Conservation (phyloP, 768 basidiomycete species). For the Mycena floridula region DNA sequence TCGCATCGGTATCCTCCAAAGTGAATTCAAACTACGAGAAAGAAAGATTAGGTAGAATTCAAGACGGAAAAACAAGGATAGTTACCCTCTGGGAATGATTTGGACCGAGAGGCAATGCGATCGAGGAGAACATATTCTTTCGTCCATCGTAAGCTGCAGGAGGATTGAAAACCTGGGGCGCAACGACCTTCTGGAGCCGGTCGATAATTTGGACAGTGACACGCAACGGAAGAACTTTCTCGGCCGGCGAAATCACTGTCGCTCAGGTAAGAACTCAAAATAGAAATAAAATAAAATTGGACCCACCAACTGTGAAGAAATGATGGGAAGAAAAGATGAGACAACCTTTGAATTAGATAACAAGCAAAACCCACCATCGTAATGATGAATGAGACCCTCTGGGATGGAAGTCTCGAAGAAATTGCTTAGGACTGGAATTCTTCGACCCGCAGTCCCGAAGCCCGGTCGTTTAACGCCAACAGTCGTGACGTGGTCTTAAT, state of each 20-base stretch:
- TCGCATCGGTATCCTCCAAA: neutral
- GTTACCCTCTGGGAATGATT: neutral
- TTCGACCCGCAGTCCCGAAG: slow-evolving; percentile 37
- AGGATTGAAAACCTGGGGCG: slow-evolving; percentile 43
- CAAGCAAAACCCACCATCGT: slow-evolving; percentile 39
- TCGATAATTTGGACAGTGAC: slow-evolving; percentile 46
- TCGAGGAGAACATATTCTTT: slow-evolving; percentile 48
- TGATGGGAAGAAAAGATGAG: neutral
- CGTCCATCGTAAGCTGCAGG: slow-evolving; percentile 51
- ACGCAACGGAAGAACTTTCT: slow-evolving; percentile 41
- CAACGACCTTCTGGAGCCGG: slow-evolving; percentile 35
- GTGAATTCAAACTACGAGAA: neutral
- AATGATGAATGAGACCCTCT: slow-evolving; percentile 42
- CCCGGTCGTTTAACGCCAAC: slow-evolving; percentile 45
- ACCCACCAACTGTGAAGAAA: slow-evolving; percentile 25
- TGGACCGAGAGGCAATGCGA: slow-evolving; percentile 19
- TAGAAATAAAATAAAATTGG: neutral
- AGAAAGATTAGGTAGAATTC: neutral
- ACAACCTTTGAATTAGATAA: neutral
- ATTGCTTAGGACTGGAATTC: slow-evolving; percentile 28
- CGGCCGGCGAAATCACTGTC: slow-evolving; percentile 40
- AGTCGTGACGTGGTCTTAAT: slow-evolving; percentile 14
- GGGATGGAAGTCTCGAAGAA: slow-evolving; percentile 40
- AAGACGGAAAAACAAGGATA: neutral
- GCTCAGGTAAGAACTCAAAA: slow-evolving; percentile 1